phyloP scores from a whole-genome alignment of 176 grass and related monocot genomes.

The Juncus inflexus region DNA sequence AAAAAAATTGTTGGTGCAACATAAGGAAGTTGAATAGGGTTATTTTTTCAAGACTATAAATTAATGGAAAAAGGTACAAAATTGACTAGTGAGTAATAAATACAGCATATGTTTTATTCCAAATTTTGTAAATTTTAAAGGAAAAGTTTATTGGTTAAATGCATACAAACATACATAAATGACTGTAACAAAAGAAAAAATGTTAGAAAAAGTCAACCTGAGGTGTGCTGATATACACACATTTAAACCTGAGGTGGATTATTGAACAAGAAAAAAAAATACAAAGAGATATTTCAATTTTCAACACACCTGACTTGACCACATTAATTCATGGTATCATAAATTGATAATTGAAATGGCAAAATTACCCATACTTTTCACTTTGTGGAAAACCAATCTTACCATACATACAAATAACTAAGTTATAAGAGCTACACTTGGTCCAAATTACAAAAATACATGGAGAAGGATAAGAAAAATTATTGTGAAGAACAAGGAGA shows the following conservation, averaged over 20 bases:
- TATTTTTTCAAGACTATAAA: too few species aligned
- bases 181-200: background rate
- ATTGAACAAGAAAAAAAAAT: background rate
- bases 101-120: too few species aligned
- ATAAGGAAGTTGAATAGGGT: too few species aligned
- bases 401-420: background rate
- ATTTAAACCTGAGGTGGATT: background rate
- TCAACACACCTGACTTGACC: slow-evolving; percentile 27
- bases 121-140: too few species aligned
- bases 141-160: too few species aligned
- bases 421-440: background rate
- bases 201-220: slow-evolving; percentile 13
- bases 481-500: slow-evolving; percentile 14
- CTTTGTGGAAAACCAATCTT: too few species aligned
- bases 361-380: background rate
- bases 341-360: background rate
- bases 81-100: too few species aligned
- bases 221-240: background rate
- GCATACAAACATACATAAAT: background rate
- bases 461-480: slow-evolving; percentile 11
- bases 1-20: too few species aligned
- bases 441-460: slow-evolving; percentile 1
- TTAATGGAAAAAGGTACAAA: too few species aligned
- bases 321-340: slow-evolving; percentile 12
- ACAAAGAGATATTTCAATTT: slow-evolving; percentile 11